Evolutionary conservation across 1,139 yeast genomes (phyloP).

Genomic region (Lizanozyma gosingica): DNA sequence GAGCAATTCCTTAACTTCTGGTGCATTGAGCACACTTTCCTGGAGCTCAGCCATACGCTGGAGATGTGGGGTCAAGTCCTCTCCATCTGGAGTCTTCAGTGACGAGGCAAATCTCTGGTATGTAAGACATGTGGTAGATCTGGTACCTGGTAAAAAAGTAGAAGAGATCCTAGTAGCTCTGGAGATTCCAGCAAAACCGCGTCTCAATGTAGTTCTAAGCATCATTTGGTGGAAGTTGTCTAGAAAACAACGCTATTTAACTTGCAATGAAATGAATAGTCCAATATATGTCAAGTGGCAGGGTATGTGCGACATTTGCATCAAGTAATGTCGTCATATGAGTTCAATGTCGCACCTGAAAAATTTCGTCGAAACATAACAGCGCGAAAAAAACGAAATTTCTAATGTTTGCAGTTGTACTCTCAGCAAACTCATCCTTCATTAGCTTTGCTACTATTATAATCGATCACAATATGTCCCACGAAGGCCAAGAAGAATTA

Average conservation of each 20-base stretch:
- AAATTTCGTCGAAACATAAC: background rate
- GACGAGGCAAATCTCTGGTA: background rate
- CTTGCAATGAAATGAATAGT: too few species aligned
- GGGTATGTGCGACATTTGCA: too few species aligned
- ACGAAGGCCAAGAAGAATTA: conserved; percentile 98
- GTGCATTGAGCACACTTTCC: conserved; percentile 6
- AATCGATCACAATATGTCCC: conserved; percentile 60
- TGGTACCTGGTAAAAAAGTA: too few species aligned
- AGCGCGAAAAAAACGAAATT: too few species aligned
- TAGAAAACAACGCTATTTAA: too few species aligned
- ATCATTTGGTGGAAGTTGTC: too few species aligned
- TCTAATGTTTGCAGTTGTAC: too few species aligned
- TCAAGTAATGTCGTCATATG: too few species aligned
- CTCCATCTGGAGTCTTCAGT: background rate
- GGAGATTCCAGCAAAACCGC: background rate
- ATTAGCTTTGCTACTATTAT: too few species aligned
- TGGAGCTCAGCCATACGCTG: background rate
- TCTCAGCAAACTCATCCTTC: too few species aligned
- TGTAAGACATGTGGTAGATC: too few species aligned
- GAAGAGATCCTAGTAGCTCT: background rate
- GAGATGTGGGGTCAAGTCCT: background rate
- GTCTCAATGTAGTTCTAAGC: background rate
- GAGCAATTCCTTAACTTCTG: conserved; percentile 20
- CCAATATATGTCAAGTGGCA: too few species aligned
- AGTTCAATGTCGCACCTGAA: background rate